A percentile compares a stretch with the other conserved stretches of the same genome.
Conservation (phyloP, 2,329 filamentous ascomycete species). For the Colletotrichum sidae region DNA sequence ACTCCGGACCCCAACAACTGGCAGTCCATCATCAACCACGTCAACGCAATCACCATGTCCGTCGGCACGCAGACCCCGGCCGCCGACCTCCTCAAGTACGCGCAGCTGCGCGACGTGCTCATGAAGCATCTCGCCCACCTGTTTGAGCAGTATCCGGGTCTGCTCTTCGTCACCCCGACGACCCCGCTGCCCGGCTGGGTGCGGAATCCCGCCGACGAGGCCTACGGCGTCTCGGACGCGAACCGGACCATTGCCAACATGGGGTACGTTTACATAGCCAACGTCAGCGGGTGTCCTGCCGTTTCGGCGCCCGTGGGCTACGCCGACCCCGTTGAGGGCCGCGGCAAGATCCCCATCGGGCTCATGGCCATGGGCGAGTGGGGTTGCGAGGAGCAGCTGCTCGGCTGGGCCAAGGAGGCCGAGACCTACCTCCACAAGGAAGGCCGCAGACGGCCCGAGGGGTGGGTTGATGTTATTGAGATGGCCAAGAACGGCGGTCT, state of each 20-base stretch:
- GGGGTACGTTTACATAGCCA: conserved; percentile 88
- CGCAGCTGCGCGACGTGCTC: conserved; percentile 78
- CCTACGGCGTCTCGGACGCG: conserved; percentile 80
- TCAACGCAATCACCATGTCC: conserved; percentile 77
- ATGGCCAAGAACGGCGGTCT: conserved; percentile 42
- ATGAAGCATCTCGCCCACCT: conserved; percentile 83
- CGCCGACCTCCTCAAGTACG: conserved; percentile 77
- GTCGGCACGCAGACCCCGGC: conserved; percentile 74
- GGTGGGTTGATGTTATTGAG: conserved; percentile 69
- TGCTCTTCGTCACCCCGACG: conserved; percentile 84
- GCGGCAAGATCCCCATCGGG: conserved; percentile 70
- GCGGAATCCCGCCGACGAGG: conserved; percentile 66
- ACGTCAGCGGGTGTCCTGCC: conserved; percentile 82
- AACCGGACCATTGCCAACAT: conserved; percentile 82
- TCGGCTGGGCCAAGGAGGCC: conserved; percentile 69
- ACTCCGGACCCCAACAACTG: conserved; percentile 59
- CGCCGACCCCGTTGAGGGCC: conserved; percentile 64
- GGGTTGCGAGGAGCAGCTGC: conserved; percentile 72
- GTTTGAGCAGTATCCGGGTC: conserved; percentile 76
- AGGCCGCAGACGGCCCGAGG: conserved; percentile 61
- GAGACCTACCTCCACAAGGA: conserved; percentile 67
- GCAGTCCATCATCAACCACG: conserved; percentile 68
- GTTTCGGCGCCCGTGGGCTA: conserved; percentile 83
- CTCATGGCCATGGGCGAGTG: conserved; percentile 75
- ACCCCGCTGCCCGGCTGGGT: conserved; percentile 82